Conservation (phyloP, 441 rosid genomes). For the Jatropha podagrica region DNA sequence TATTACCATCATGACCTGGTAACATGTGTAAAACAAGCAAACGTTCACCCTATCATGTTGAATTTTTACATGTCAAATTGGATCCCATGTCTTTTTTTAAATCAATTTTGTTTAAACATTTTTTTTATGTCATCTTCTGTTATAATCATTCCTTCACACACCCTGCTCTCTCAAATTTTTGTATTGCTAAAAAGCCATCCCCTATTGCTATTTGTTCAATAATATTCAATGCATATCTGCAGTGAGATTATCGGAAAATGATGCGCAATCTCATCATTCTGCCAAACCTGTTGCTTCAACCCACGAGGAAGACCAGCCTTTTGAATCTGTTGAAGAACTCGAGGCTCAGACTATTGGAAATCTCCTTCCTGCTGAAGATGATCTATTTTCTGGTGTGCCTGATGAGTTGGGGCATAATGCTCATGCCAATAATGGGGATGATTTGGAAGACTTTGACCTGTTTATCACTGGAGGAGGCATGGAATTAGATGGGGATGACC, state of each 20-base stretch:
- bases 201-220: constrained; percentile 18
- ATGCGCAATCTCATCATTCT: constrained; percentile 37
- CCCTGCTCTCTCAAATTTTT: constrained; percentile 11
- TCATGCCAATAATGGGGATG: constrained; percentile 32
- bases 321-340: constrained; percentile 66
- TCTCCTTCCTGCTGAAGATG: constrained; percentile 81
- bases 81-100: too few species aligned
- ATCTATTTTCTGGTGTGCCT: constrained; percentile 66
- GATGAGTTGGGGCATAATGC: constrained; percentile 38
- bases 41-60: not conserved
- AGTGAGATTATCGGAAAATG: constrained; percentile 51
- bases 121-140: not conserved
- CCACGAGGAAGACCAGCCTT: constrained; percentile 45
- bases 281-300: constrained; percentile 38
- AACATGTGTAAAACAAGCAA: not conserved
- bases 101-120: not conserved
- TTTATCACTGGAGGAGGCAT: constrained; percentile 73
- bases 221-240: constrained; percentile 30
- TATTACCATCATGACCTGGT: not conserved
- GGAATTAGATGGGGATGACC: constrained; percentile 62
- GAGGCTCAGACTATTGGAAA: constrained; percentile 77
- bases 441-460: constrained; percentile 67
- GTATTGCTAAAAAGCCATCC: not conserved
- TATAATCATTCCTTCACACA: not conserved
- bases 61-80: not conserved